Evolutionary conservation across 106 monocot species (phyloP).

Genomic region (Gastrodia elata): DNA sequence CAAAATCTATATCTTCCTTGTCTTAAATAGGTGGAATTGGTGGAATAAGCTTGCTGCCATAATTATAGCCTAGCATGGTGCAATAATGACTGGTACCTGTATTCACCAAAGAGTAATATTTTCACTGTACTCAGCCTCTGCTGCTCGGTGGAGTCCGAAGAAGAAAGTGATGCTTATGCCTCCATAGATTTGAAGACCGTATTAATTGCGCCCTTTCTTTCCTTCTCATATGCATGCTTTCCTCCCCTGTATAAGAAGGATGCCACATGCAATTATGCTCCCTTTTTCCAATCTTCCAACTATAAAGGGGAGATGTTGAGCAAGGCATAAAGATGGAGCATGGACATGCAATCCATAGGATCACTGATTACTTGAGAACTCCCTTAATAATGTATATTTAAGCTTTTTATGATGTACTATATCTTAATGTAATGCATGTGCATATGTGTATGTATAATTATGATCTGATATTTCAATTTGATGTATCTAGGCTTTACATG

Average conservation of each 20-base stretch:
- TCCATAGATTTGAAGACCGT: neutral
- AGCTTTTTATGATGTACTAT: too few relatives aligned
- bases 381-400: too few relatives aligned
- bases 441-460: too few relatives aligned
- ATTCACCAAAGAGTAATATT: conserved; percentile 7
- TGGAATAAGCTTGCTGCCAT: neutral
- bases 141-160: conserved; percentile 1
- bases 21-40: neutral
- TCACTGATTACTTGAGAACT: too few relatives aligned
- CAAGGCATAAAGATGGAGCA: neutral
- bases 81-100: conserved; percentile 1
- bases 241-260: conserved; percentile 1
- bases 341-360: neutral
- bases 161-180: conserved; percentile 8
- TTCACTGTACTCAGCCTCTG: conserved; percentile 1
- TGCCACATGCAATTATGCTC: neutral
- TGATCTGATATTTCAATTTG: too few relatives aligned
- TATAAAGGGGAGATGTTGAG: neutral
- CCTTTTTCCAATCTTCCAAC: neutral
- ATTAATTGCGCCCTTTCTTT: conserved; percentile 3
- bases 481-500: too few relatives aligned
- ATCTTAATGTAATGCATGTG: too few relatives aligned
- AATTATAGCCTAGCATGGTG: neutral
- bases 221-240: neutral
- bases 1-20: neutral